Evolutionary conservation across 2,329 filamentous ascomycete species (phyloP).

Genomic region (Hymenoscyphus salicellus): DNA sequence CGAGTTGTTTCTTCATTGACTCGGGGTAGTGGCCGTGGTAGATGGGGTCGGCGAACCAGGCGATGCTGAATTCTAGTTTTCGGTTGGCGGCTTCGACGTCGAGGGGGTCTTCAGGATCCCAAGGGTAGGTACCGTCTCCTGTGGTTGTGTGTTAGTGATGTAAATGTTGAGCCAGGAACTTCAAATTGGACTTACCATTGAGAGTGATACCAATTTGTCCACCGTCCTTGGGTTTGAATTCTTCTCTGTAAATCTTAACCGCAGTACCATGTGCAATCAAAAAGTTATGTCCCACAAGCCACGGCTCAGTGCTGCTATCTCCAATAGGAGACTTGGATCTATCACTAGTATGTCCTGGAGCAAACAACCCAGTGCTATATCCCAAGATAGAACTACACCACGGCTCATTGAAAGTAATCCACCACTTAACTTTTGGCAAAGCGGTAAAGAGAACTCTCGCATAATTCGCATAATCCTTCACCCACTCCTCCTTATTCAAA

Average conservation of each 20-base stretch:
- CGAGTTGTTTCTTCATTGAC: conserved; percentile 79
- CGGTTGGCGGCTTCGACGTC: conserved; percentile 75
- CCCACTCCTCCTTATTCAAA: conserved; percentile 77
- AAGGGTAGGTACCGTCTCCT: conserved; percentile 78
- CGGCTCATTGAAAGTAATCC: conserved; percentile 90
- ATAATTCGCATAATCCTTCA: conserved; percentile 76
- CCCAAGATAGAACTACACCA: conserved; percentile 81
- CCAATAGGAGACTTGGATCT: conserved; percentile 67
- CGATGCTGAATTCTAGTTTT: conserved; percentile 83
- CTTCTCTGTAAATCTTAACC: conserved; percentile 77
- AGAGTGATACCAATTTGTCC: conserved; percentile 85
- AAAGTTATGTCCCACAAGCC: conserved; percentile 78
- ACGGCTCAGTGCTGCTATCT: conserved; percentile 73
- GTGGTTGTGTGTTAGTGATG: conserved; percentile 4
- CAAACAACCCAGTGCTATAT: conserved; percentile 74
- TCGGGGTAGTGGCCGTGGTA: conserved; percentile 82
- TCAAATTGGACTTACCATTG: conserved; percentile 56
- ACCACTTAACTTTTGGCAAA: conserved; percentile 75
- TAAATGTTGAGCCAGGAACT: background rate
- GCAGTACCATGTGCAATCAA: conserved; percentile 76
- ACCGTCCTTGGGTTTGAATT: conserved; percentile 69
- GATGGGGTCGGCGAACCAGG: conserved; percentile 85
- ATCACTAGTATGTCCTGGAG: conserved; percentile 78
- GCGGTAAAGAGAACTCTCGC: conserved; percentile 72
- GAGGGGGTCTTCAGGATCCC: conserved; percentile 70